Base-by-base conservation (phyloP, 106 monocot genomes). In the Xerophyta viscosa region DNA sequence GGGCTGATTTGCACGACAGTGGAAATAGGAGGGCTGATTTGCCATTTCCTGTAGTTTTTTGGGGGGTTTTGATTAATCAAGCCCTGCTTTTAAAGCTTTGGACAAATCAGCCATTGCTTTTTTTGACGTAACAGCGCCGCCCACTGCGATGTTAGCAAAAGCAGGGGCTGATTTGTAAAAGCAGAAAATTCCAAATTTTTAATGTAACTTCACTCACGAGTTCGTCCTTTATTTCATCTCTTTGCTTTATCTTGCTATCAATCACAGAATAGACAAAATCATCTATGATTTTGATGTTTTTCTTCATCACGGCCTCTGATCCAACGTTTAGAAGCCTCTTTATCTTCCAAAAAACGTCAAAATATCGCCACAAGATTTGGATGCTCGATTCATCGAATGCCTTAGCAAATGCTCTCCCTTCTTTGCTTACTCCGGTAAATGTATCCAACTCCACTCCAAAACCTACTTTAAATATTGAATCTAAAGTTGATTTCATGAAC, bases 391-490 rank as follows among this genome's bases (percentile, higher is more conserved):
- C 81, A 57, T 81, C 81, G 18, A 81, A 81, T 1, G 81, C 81
- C 45, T 50, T 71, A 25, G 52, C 57, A 30, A 81, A 81, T 5
- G 18, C 11, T 24, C 3, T 44, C 3, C 71, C 64, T 5, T 33
- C 5, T 6, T 61, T 60, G 31, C 71, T 42, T 1, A 63, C 58
- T 19, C 64, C 71, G 18, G 63, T 63, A 15, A 81, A 39, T 15
- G 60, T 68, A 42, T 68, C 60, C 9, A 81, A 50, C 59, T 81
- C 71, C 18, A 72, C 50, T 15, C 76, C 76, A 54, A 76, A 81
- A 2, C 75, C 76, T n/a, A 76, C 68, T 63, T 76, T 71, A 57
- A 81, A 76, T 17, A 81, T 76, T 0, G 71, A 76, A 64, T 81
- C 81, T 27, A 81, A 19, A 2, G 76, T 76, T 1, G 76, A 20